These are phyloP conservation scores for Talaromyces sp. DNA, from an alignment of 2,329 filamentous ascomycete species.

Conservation along the genomic window DNA sequence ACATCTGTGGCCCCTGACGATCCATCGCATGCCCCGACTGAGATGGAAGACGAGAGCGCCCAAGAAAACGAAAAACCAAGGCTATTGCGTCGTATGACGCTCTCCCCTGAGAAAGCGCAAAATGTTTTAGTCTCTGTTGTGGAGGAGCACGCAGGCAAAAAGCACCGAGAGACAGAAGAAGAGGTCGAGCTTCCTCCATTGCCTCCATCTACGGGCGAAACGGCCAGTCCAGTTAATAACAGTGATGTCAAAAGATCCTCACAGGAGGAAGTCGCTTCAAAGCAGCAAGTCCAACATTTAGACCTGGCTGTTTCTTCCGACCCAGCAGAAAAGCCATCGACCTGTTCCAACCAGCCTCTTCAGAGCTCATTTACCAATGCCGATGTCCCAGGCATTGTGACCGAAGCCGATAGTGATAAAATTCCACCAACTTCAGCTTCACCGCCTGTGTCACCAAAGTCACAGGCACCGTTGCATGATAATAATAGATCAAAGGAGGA, in stretches of 20 bases:
- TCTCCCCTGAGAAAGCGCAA: conserved; percentile 65
- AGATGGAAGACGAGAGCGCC: conserved; percentile 32
- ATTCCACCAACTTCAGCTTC: conserved; percentile 8
- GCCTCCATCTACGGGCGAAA: conserved; percentile 25
- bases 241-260: conserved; percentile 20
- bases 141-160: conserved; percentile 60
- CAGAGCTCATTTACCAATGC: conserved; percentile 9
- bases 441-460: conserved; percentile 5
- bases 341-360: conserved; percentile 10
- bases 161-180: conserved; percentile 26
- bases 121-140: conserved; percentile 67
- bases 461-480: conserved; percentile 3
- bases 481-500: conserved; percentile 19
- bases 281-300: conserved; percentile 62
- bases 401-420: conserved; percentile 8
- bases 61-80: conserved; percentile 35
- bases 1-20: conserved; percentile 74
- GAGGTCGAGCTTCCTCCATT: conserved; percentile 15
- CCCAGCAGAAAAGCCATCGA: conserved; percentile 26
- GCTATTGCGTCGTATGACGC: conserved; percentile 45
- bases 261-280: conserved; percentile 35
- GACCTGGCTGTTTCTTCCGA: conserved; percentile 57
- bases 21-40: conserved; percentile 51
- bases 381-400: conserved; percentile 9
- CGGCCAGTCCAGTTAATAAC: conserved; percentile 20